Percentiles rank a stretch among this genome's conserved stretches.
phyloP scores from a whole-genome alignment of 1,284 basidiomycete species.

The Thelephora terrestris region DNA sequence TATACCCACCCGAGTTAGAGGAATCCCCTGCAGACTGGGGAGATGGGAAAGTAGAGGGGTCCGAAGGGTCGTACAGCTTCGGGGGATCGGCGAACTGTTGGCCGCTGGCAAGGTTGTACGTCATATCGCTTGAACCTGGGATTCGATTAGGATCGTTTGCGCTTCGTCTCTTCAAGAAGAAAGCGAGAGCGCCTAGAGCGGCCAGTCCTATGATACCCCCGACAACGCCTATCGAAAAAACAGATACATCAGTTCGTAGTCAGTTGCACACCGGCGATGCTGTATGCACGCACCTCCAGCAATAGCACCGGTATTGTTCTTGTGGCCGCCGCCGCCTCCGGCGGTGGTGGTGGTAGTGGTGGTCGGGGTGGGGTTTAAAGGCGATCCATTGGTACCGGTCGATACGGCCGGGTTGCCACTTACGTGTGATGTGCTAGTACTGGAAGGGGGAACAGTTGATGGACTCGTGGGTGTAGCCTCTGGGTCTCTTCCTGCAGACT shows the following conservation, averaged over 20 bases:
- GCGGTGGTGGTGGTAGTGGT: neutral
- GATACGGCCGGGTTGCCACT: neutral
- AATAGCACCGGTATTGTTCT: neutral
- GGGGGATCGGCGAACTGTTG: neutral
- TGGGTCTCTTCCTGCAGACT: neutral
- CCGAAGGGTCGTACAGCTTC: conserved; percentile 1
- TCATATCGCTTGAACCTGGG: neutral
- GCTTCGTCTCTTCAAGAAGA: neutral
- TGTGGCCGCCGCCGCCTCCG: neutral
- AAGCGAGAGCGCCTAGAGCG: neutral
- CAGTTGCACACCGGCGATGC: neutral
- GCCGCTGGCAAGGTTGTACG: neutral
- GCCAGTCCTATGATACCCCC: neutral
- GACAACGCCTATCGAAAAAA: neutral
- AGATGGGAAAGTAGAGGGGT: conserved; percentile 2
- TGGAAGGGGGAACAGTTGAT: neutral
- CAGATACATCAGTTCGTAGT: neutral
- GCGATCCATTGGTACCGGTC: neutral
- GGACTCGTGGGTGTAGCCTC: neutral
- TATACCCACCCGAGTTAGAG: no score
- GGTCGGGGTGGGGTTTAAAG: neutral
- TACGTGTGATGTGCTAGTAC: neutral
- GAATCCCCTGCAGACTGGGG: no score
- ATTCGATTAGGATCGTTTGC: neutral
- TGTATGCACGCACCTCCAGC: neutral